Evolutionary conservation across 1,139 yeast species (phyloP).

Genomic region (Suhomyces coccinellae): DNA sequence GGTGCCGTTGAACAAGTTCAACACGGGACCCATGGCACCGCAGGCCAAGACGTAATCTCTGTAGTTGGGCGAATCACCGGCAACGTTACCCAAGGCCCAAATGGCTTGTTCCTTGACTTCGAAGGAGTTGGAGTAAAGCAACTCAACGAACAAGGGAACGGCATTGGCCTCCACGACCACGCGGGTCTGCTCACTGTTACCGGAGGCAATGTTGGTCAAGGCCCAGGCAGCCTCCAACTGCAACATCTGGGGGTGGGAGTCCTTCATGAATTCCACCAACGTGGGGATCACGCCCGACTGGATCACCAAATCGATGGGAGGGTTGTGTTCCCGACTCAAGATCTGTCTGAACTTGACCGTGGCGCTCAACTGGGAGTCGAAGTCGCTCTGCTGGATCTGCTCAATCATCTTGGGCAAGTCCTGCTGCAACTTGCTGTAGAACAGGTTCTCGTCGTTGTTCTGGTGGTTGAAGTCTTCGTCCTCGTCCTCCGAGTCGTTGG

Average conservation of each 20-base stretch:
- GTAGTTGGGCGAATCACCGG: conserved; percentile 90
- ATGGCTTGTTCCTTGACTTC: conserved; percentile 98
- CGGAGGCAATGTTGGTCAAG: conserved; percentile 96
- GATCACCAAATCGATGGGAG: conserved; percentile 95
- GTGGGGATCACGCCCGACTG: conserved; percentile 91
- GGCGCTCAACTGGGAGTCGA: conserved; percentile 82
- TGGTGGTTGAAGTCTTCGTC: conserved; percentile 48
- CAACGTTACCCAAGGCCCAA: conserved; percentile 99
- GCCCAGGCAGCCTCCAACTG: conserved; percentile 99
- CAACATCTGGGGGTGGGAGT: conserved; percentile 77
- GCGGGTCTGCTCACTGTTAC: conserved; percentile 83
- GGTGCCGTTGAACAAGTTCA: conserved; percentile 73
- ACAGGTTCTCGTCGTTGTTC: conserved; percentile 47
- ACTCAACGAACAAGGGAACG: conserved; percentile 83
- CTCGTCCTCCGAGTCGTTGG: conserved; percentile 47
- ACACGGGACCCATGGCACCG: conserved; percentile 87
- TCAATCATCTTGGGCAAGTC: conserved; percentile 87
- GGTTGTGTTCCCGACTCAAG: conserved; percentile 90
- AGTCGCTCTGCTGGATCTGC: conserved; percentile 72
- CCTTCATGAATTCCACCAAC: conserved; percentile 81
- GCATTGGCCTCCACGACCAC: conserved; percentile 93
- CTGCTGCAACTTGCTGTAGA: conserved; percentile 59
- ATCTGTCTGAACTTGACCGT: conserved; percentile 93
- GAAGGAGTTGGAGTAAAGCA: conserved; percentile 74
- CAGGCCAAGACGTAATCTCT: conserved; percentile 85